Evolutionary conservation across 768 basidiomycete species (phyloP).

Genomic region (Gyrodon lividus): DNA sequence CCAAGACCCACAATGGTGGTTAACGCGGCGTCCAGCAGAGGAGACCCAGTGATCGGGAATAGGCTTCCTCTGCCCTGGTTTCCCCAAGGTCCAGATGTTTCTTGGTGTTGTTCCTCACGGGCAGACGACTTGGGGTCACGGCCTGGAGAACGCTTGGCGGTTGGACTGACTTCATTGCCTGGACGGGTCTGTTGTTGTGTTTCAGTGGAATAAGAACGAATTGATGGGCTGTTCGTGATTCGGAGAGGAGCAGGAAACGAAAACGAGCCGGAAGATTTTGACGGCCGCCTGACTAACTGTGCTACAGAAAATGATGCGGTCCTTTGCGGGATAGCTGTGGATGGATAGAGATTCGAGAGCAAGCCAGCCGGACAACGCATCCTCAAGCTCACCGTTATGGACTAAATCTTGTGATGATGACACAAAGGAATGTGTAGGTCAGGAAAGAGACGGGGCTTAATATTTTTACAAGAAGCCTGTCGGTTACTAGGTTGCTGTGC

Average conservation of each 20-base stretch:
- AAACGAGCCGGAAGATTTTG: background rate
- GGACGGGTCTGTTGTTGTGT: background rate
- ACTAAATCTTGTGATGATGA: background rate
- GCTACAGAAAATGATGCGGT: background rate
- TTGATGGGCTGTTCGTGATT: conserved; percentile 5
- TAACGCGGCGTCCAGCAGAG: conserved; percentile 48
- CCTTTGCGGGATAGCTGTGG: background rate
- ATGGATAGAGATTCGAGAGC: background rate
- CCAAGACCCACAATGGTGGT: conserved; percentile 62
- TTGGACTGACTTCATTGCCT: background rate
- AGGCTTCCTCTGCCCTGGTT: conserved; percentile 20
- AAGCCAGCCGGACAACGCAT: background rate
- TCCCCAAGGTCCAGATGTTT: background rate
- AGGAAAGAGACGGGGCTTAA: too few species aligned
- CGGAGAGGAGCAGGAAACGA: conserved; percentile 4
- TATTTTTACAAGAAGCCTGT: too few species aligned
- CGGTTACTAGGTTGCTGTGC: background rate
- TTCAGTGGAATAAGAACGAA: conserved; percentile 4
- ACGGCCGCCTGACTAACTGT: background rate
- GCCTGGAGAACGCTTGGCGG: background rate
- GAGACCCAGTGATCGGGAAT: conserved; percentile 30
- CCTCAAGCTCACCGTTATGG: background rate
- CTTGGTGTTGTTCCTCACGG: conserved; percentile 9
- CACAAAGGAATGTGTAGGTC: background rate
- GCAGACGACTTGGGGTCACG: conserved; percentile 5